A percentile compares a stretch with the other conserved stretches of the same genome.
phyloP scores from a whole-genome alignment of 257 asterid genomes.

The Solanum tarapatanum region DNA sequence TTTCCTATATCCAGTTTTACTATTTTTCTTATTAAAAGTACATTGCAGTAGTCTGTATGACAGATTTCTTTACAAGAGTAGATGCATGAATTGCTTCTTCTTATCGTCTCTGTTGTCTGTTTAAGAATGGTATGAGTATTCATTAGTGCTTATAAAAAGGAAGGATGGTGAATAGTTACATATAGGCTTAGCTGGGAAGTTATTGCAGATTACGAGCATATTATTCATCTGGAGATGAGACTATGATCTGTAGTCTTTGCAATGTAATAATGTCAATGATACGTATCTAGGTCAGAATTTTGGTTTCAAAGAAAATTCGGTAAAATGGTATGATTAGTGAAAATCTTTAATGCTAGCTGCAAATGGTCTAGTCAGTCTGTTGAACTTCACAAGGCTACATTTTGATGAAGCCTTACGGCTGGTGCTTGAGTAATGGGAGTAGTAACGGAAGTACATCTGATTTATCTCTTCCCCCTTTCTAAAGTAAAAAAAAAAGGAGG shows the following conservation, averaged over 20 bases:
- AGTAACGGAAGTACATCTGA: background rate
- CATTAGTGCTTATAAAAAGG: background rate
- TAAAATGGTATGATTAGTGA: background rate
- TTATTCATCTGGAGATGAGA: background rate
- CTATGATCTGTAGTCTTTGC: background rate
- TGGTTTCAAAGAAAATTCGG: background rate
- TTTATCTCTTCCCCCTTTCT: background rate
- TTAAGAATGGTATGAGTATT: background rate
- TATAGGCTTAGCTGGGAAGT: background rate
- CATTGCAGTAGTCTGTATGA: background rate
- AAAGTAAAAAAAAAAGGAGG: background rate
- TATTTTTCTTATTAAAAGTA: background rate
- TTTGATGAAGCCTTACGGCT: background rate
- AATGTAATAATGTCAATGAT: background rate
- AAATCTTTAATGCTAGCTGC: background rate
- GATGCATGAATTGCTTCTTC: background rate
- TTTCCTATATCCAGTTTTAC: background rate
- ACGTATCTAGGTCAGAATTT: background rate
- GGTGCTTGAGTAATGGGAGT: background rate
- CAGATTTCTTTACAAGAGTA: background rate
- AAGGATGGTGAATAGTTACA: background rate
- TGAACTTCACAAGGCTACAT: background rate
- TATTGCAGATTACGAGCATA: background rate
- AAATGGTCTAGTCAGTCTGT: background rate
- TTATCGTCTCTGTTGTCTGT: background rate